phyloP scores from a whole-genome alignment of 441 rosid species.

The Breynia disticha region DNA sequence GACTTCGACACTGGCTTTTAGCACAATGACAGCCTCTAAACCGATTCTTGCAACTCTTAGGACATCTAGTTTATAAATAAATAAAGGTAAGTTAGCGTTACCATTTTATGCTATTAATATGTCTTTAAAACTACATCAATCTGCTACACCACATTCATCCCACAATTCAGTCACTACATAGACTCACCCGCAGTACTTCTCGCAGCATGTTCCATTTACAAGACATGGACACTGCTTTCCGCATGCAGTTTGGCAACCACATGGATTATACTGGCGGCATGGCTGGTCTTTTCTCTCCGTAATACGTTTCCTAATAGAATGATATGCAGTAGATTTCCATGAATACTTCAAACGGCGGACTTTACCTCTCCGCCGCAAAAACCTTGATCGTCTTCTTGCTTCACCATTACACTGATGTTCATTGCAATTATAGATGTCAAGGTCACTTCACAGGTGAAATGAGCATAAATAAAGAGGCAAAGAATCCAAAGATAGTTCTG shows the following conservation, averaged over 20 bases:
- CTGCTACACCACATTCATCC: too few relatives aligned
- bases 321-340: constrained; percentile 99
- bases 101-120: neutral
- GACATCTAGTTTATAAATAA: constrained; percentile 59
- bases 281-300: constrained; percentile 98
- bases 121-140: too few relatives aligned
- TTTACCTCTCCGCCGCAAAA: constrained; percentile 84
- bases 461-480: neutral
- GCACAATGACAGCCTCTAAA: constrained; percentile 99
- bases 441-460: neutral
- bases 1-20: constrained; percentile 97
- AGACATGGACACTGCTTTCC: constrained; percentile 90
- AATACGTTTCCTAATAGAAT: constrained; percentile 81
- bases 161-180: neutral
- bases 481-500: constrained; percentile 18
- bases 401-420: constrained; percentile 55
- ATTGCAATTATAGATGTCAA: constrained; percentile 9
- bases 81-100: constrained; percentile 13
- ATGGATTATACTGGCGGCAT: constrained; percentile 97
- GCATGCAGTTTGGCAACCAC: constrained; percentile 84
- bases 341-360: constrained; percentile 97
- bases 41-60: constrained; percentile 94
- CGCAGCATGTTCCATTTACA: constrained; percentile 93
- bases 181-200: constrained; percentile 97
- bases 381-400: constrained; percentile 89